These are phyloP conservation scores for Pezicula rhizophila DNA, from an alignment of 2,329 filamentous ascomycete genomes.

Conservation along the genomic window DNA sequence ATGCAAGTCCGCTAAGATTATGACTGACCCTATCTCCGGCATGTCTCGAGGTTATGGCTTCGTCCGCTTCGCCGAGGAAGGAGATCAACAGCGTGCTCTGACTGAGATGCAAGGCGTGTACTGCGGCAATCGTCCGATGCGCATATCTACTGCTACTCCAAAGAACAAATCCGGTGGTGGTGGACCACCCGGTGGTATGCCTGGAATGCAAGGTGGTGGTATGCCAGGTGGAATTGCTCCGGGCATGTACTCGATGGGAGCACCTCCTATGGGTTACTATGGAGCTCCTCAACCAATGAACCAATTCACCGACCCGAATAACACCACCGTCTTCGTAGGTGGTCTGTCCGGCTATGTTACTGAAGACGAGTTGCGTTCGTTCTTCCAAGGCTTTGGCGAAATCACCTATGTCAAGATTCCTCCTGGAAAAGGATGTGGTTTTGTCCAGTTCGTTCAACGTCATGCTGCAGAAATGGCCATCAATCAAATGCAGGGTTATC, in stretches of 20 bases:
- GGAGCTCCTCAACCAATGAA: slow-evolving; percentile 83
- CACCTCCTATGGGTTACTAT: slow-evolving; percentile 58
- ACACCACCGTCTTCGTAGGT: slow-evolving; percentile 97
- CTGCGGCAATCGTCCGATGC: slow-evolving; percentile 97
- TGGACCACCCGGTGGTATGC: slow-evolving; percentile 47
- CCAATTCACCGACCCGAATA: slow-evolving; percentile 99
- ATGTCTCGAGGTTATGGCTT: slow-evolving; percentile 98
- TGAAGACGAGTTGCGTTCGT: slow-evolving; percentile 97
- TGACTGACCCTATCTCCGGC: slow-evolving; percentile 96
- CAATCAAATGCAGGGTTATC: slow-evolving; percentile 99
- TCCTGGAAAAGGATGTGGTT: slow-evolving; percentile 96
- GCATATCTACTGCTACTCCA: slow-evolving; percentile 93
- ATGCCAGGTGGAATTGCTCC: slow-evolving; percentile 33
- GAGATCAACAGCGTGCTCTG: slow-evolving; percentile 90
- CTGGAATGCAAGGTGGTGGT: slow-evolving; percentile 36
- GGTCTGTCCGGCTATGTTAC: slow-evolving; percentile 97
- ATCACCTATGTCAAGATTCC: slow-evolving; percentile 99
- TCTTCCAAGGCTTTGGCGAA: slow-evolving; percentile 99
- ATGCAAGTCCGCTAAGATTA: slow-evolving; percentile 99
- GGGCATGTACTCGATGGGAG: slow-evolving; percentile 65
- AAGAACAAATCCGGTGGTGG: slow-evolving; percentile 70
- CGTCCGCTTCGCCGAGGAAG: slow-evolving; percentile 92
- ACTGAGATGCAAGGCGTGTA: slow-evolving; percentile 99
- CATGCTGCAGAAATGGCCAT: slow-evolving; percentile 99
- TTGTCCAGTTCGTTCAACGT: slow-evolving; percentile 98